Evolutionary conservation across 1,284 basidiomycete species (phyloP), one percentile per base, ranked within the genome.

Genomic region (Cystobasidium pallidum): DNA sequence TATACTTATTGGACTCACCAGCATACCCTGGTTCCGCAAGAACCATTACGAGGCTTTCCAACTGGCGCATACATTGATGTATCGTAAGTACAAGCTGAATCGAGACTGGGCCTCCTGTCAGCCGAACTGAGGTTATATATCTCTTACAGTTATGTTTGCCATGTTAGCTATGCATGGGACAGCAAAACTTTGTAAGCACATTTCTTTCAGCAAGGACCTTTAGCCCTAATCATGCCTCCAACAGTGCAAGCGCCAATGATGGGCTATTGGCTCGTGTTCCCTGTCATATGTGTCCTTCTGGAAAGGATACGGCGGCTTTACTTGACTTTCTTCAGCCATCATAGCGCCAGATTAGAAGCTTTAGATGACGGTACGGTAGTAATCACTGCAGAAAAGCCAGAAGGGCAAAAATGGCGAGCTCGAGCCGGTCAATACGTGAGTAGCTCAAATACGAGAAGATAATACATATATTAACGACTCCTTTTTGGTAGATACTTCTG

Each of bases 241-340:
- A 24, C 28, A 71, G 68, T 71, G 19, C 58, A 62, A 64, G 34
- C 32, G 17, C 68, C 68, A 8, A 71, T 71, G 68, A 26, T 71
- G 28, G 68, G 68, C 32, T 71, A 71, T 39, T 71, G 68, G 68
- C 58, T 71, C 34, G 59, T 64, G 36, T 71, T 71, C 21, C 68
- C 68, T 2, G 68, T 71, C 24, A 26, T 71, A 3, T 59, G 58
- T 28, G 68, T 71, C 6, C 47, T 71, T 8, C 21, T 34, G 19
- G 68, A 71, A 28, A 24, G 68, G 3, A 4, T 32, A 8, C 45
- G 21, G 34, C 58, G 68, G 10, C 15, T 64, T 19, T 55, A 49
- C 32, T 41, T 49, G n/a, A 63, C 68, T 26, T 63, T 71, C 51
- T 32, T 64, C 30, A 32, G 24, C 7, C 61, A 71, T 34, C 51